These are phyloP conservation scores for Pichia sp. DNA, from an alignment of 1,139 yeast species.

Conservation along the genomic window DNA sequence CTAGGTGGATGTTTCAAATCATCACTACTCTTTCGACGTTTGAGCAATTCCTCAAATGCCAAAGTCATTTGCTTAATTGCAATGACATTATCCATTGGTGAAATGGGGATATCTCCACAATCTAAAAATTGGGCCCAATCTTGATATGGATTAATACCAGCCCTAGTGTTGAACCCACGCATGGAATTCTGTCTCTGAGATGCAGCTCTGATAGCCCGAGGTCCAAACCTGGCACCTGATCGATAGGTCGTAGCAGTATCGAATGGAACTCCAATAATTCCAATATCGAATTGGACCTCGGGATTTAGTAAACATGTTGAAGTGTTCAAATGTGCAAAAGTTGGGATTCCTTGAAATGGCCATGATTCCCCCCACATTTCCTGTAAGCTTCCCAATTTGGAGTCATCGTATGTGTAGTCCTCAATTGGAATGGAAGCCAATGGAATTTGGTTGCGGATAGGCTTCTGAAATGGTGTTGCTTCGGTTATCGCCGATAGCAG, in stretches of 20 bases:
- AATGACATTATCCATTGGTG: constrained; percentile 67
- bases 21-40: constrained; percentile 23
- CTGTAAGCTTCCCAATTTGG: too few species aligned
- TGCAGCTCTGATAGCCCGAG: constrained; percentile 65
- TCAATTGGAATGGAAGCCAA: too few species aligned
- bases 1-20: constrained; percentile 40
- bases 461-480: too few species aligned
- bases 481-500: too few species aligned
- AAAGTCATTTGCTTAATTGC: constrained; percentile 67
- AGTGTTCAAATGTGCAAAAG: constrained; percentile 67
- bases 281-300: constrained; percentile 50
- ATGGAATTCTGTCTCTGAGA: constrained; percentile 63
- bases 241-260: constrained; percentile 72
- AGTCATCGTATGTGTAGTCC: too few species aligned
- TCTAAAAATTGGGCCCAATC: constrained; percentile 65
- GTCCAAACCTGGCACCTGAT: constrained; percentile 78
- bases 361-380: constrained; percentile 59
- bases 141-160: constrained; percentile 56
- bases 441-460: too few species aligned
- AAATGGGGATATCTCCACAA: constrained; percentile 77
- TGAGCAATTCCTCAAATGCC: constrained; percentile 55
- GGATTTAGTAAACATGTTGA: constrained; percentile 48
- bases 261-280: constrained; percentile 67
- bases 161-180: constrained; percentile 65
- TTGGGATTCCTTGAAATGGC: constrained; percentile 64